Conservation (phyloP, 2,329 filamentous ascomycete genomes). For the Venturia nashicola region DNA sequence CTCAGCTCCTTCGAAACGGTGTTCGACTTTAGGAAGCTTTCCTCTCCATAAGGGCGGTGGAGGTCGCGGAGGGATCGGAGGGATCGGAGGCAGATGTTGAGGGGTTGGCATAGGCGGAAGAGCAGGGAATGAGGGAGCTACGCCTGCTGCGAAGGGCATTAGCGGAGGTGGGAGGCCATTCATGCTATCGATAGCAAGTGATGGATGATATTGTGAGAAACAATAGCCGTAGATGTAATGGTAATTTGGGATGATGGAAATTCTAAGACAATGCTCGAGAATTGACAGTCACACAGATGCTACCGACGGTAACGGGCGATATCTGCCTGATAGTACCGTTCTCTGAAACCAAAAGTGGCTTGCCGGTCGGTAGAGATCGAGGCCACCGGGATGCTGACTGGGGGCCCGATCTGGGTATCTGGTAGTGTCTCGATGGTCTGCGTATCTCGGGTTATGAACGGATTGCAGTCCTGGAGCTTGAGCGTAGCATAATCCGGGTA, state of each 20-base stretch:
- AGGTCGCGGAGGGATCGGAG: not conserved
- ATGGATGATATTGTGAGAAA: not conserved
- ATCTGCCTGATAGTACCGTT: not conserved
- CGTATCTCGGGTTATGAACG: too few relatives aligned
- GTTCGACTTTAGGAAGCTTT: not conserved
- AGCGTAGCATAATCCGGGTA: not conserved
- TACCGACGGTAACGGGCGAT: not conserved
- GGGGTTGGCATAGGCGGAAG: not conserved
- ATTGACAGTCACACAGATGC: not conserved
- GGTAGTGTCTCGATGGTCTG: not conserved
- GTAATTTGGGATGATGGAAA: not conserved
- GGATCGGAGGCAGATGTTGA: not conserved
- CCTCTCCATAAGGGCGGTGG: not conserved
- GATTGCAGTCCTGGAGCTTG: not conserved
- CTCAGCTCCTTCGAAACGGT: not conserved
- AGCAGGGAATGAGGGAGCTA: conserved; percentile 1
- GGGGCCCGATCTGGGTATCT: not conserved
- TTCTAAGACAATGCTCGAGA: too few relatives aligned
- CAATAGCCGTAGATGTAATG: not conserved
- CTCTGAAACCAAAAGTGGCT: not conserved
- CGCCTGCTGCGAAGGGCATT: not conserved
- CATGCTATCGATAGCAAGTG: not conserved
- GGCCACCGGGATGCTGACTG: not conserved
- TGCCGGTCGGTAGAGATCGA: not conserved
- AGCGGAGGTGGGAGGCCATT: not conserved